Evolutionary conservation across 345 rosid genomes (phyloP), one percentile per base, ranked within the genome.

Genomic region (Euphorbia pulcherrima): DNA sequence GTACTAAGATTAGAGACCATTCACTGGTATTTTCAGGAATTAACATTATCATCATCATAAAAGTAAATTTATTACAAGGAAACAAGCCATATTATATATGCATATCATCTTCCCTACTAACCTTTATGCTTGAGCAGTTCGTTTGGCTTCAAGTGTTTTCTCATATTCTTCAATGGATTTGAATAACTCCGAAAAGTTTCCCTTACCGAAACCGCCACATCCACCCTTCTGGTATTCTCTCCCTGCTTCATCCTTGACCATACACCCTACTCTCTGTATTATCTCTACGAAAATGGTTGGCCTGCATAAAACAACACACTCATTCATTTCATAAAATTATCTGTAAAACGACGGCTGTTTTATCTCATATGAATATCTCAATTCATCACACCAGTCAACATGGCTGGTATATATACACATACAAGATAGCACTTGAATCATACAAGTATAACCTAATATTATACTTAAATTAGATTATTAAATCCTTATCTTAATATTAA

Each of bases 281-380:
- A 92, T 92, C 86, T 92, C 98, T 60, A 92, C 75, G 71, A 92
- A 92, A n/a, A 92, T 87, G 13, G 97, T 92, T 62, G 97, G 98
- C 86, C 98, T 90, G 82, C 54, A 28, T 69, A 39, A 37, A 24
- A 14, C 18, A 46, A 3, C 50, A 21, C 4, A 47, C 3, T 7
- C 37, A 33, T 2, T 33, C 7, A 33, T 33, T n/a, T n/a, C n/a
- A n/a, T n/a, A n/a, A n/a, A n/a, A n/a, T n/a, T n/a, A n/a, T n/a
- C n/a, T n/a, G n/a, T n/a, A n/a, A n/a, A n/a, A n/a, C n/a, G n/a
- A n/a, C n/a, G n/a, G n/a, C n/a, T n/a, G n/a, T n/a, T n/a, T n/a
- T n/a, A n/a, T n/a, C n/a, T n/a, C n/a, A n/a, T n/a, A n/a, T n/a
- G n/a, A n/a, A n/a, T n/a, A n/a, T n/a, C n/a, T n/a, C n/a, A n/a